Evolutionary conservation across 2,329 filamentous ascomycete genomes (phyloP).

Genomic region (Neofusicoccum ribis): DNA sequence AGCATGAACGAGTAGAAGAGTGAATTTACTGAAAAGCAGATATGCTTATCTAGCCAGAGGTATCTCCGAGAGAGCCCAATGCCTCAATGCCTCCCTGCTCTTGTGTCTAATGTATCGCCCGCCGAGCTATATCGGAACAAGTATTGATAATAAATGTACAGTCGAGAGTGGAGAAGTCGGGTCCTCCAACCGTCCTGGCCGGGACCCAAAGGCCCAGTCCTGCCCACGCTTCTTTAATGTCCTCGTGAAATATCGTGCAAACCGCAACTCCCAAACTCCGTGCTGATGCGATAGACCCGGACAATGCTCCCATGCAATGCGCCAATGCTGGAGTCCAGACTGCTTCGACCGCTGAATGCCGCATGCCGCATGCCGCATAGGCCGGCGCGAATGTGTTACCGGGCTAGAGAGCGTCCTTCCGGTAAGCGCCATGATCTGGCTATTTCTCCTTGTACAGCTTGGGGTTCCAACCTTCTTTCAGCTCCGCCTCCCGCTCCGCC

Average conservation of each 20-base stretch:
- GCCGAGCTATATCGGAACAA: background rate
- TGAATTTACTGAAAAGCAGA: background rate
- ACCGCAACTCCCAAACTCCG: conserved; percentile 20
- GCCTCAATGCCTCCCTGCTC: background rate
- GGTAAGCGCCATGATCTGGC: background rate
- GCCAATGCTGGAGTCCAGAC: background rate
- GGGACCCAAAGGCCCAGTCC: background rate
- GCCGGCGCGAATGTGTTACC: background rate
- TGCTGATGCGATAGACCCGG: conserved; percentile 21
- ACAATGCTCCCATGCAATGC: conserved; percentile 13
- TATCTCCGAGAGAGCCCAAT: background rate
- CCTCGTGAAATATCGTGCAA: background rate
- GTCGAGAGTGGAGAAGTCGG: conserved; percentile 10
- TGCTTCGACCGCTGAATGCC: background rate
- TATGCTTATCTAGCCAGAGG: background rate
- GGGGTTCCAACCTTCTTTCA: conserved; percentile 86
- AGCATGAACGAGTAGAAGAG: no score
- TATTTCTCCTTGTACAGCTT: conserved; percentile 89
- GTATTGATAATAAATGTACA: conserved; percentile 12
- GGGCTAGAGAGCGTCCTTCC: background rate
- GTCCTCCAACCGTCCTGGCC: background rate
- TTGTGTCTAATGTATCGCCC: background rate
- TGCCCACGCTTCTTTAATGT: background rate
- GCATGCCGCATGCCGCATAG: background rate
- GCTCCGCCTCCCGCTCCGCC: conserved; percentile 72